These are phyloP conservation scores for Akebia trifoliata DNA, from an alignment of 164 flowering plant species.

Conservation along the genomic window DNA sequence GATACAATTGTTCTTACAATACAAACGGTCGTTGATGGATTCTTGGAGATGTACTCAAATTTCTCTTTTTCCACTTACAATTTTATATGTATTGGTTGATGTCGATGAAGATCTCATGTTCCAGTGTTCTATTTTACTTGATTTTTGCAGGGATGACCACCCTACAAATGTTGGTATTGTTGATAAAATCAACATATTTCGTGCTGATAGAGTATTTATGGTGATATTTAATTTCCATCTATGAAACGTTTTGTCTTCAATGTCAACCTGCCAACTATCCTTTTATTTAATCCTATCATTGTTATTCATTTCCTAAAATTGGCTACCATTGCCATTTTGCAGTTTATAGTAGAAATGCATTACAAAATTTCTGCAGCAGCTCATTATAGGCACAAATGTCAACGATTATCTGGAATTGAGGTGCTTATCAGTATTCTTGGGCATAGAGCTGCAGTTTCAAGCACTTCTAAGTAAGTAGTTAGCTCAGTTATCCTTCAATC, in stretches of 20 bases:
- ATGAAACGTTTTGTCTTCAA: not conserved
- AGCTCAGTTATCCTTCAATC: conserved; percentile 4
- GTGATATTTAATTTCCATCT: conserved; percentile 27
- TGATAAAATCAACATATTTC: conserved; percentile 82
- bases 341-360: conserved; percentile 85
- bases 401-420: conserved; percentile 70
- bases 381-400: conserved; percentile 67
- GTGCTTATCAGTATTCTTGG: conserved; percentile 69
- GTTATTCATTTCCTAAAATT: too few relatives aligned
- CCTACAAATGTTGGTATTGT: conserved; percentile 38
- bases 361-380: conserved; percentile 70
- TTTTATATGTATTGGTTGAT: not conserved
- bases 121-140: conserved; percentile 1
- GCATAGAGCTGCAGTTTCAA: conserved; percentile 58
- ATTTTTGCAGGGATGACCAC: conserved; percentile 46
- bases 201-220: conserved; percentile 93
- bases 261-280: not conserved
- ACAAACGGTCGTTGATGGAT: conserved; percentile 87
- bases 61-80: not conserved
- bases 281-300: not conserved
- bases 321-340: conserved; percentile 25
- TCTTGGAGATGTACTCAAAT: conserved; percentile 56
- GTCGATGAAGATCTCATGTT: conserved; percentile 1
- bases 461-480: conserved; percentile 69
- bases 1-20: conserved; percentile 55